These are phyloP conservation scores for Purshia tridentata DNA, from an alignment of 306 rosid species.

Conservation along the genomic window DNA sequence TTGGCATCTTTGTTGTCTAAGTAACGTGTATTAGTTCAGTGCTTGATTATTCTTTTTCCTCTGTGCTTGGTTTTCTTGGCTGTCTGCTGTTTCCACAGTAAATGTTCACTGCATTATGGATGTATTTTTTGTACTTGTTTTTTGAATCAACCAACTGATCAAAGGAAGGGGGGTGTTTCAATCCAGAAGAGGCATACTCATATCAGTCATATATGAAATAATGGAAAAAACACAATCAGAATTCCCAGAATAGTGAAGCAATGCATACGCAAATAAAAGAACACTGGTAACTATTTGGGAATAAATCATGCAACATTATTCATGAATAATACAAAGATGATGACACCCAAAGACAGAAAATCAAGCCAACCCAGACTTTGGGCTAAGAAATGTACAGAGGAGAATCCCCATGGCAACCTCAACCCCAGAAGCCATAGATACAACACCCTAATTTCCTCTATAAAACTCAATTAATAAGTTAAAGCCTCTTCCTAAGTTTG, in stretches of 20 bases:
- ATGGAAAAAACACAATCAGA: neutral
- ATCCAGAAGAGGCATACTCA: constrained; percentile 4
- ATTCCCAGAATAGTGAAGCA: constrained; percentile 15
- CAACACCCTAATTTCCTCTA: constrained; percentile 55
- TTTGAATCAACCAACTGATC: neutral
- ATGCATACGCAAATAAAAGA: constrained; percentile 27
- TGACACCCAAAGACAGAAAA: constrained; percentile 53
- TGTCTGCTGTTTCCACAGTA: too few species aligned
- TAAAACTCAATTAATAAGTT: constrained; percentile 45
- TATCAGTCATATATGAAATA: constrained; percentile 11
- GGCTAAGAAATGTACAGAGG: constrained; percentile 71
- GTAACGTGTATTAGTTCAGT: too few species aligned
- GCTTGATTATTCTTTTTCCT: too few species aligned
- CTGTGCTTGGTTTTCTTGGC: too few species aligned
- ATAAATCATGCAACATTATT: constrained; percentile 85
- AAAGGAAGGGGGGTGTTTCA: neutral
- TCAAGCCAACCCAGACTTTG: constrained; percentile 63
- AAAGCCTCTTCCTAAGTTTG: constrained; percentile 54
- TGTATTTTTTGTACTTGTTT: neutral
- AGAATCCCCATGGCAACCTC: constrained; percentile 43
- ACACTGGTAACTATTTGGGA: constrained; percentile 51
- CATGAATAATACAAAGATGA: constrained; percentile 70
- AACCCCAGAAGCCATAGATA: constrained; percentile 45
- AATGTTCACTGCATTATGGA: too few species aligned
- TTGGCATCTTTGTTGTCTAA: too few species aligned